phyloP scores from a whole-genome alignment of 2,329 filamentous ascomycete species.

The Claviceps capensis region DNA sequence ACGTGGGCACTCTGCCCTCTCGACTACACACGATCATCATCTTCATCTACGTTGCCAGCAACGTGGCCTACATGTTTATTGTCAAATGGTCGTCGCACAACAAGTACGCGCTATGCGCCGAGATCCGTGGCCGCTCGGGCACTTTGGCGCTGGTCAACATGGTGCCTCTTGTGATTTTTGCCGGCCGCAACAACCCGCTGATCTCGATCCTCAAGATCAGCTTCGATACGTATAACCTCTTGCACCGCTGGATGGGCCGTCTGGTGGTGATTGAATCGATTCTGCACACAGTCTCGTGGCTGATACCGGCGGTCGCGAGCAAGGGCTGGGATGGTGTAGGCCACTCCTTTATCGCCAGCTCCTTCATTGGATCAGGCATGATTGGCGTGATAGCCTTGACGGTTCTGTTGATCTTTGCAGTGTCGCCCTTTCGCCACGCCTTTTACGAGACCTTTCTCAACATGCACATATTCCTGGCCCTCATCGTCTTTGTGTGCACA shows the following conservation, averaged over 20 bases:
- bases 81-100: constrained; percentile 47
- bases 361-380: constrained; percentile 54
- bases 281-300: constrained; percentile 60
- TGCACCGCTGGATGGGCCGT: constrained; percentile 61
- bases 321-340: constrained; percentile 47
- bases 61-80: constrained; percentile 47
- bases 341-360: constrained; percentile 38
- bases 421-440: constrained; percentile 75
- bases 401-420: constrained; percentile 53
- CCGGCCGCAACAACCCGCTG: constrained; percentile 84
- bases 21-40: constrained; percentile 48
- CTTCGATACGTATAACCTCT: constrained; percentile 87
- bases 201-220: constrained; percentile 72
- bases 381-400: constrained; percentile 47
- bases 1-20: constrained; percentile 50
- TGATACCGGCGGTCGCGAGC: constrained; percentile 54
- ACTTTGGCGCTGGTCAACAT: constrained; percentile 79
- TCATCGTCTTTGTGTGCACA: constrained; percentile 54
- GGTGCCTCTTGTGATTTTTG: constrained; percentile 79
- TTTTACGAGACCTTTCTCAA: constrained; percentile 97
- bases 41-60: constrained; percentile 42
- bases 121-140: constrained; percentile 75
- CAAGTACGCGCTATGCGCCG: constrained; percentile 54
- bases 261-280: constrained; percentile 56
- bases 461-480: constrained; percentile 64